phyloP scores from a whole-genome alignment of 352 stramenopile species.

The Nothophytophthora sp. region DNA sequence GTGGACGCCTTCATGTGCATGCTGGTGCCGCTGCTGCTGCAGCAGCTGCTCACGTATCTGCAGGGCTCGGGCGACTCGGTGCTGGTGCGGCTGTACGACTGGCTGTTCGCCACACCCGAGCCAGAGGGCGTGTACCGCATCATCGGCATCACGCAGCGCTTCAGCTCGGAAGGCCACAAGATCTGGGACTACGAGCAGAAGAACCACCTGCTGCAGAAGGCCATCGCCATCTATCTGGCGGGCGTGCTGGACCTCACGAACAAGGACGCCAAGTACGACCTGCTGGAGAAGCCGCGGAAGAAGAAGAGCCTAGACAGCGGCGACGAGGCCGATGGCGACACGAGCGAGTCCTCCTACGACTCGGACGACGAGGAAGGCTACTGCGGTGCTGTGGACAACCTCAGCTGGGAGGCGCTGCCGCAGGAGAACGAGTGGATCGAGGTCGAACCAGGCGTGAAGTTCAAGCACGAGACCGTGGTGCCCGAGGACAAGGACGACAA shows the following conservation, averaged over 20 bases:
- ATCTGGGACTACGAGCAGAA: conserved; percentile 44
- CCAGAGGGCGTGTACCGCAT: conserved; percentile 25
- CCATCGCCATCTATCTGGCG: conserved; percentile 48
- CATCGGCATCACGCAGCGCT: conserved; percentile 44
- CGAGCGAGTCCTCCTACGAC: conserved; percentile 26
- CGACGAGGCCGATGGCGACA: conserved; percentile 23
- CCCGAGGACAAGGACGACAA: conserved; percentile 24
- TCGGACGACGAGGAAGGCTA: conserved; percentile 23
- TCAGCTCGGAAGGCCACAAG: conserved; percentile 31
- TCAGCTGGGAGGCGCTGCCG: conserved; percentile 40
- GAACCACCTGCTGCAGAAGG: conserved; percentile 56
- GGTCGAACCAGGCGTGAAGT: conserved; percentile 42
- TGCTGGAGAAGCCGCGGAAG: conserved; percentile 42
- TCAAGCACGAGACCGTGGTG: conserved; percentile 43
- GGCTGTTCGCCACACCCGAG: conserved; percentile 18
- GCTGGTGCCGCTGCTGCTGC: conserved; percentile 51
- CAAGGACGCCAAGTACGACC: conserved; percentile 45
- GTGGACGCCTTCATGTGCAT: conserved; percentile 64
- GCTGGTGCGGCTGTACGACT: too few species aligned
- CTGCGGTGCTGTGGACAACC: conserved; percentile 32
- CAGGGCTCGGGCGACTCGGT: conserved; percentile 19
- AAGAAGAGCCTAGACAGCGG: conserved; percentile 8
- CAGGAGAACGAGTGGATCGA: conserved; percentile 45
- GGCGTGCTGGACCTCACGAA: conserved; percentile 38
- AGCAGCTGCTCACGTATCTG: conserved; percentile 33